Evolutionary conservation across 768 basidiomycete species (phyloP), one percentile per base, ranked within the genome.

Genomic region (Agrocybe pediades): DNA sequence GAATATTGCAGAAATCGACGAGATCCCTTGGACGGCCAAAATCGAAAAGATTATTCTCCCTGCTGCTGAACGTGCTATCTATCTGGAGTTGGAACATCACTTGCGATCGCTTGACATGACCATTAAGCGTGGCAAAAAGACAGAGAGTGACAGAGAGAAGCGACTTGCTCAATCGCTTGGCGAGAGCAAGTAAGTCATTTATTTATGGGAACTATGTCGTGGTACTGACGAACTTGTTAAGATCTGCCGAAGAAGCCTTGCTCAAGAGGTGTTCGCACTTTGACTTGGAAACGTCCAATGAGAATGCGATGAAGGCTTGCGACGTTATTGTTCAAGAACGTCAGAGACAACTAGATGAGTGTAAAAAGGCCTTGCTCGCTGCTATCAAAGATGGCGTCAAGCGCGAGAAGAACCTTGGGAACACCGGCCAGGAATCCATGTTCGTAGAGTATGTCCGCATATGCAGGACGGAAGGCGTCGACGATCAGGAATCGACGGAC

Each of bases 1-100:
- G 88, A 97, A 97, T 63, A 86, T 95, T 46, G 94, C 95, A 8
- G 95, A 98, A 72, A 98, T 97, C 51, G 94, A 95, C 55, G 95
- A 98, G 71, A 98, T 98, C 52, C 89, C 90, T 1, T 92, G 86
- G 72, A 79, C 79, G 0, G 80, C 78, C 54, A 75, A 88, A 51
- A 71, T 86, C 24, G 77, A 86, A 59, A 74, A 76, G 23, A 83
- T 96, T 21, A 71, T 81, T 40, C 84, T 96, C 8, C 95, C 95
- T 11, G 93, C 95, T 6, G 92, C 95, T 0, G 95, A 97, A 69
- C 89, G 90, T 7, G 92, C 94, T 0, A 94, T 98, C 57, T 97
- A 98, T 68, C 79, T 95, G 26, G 95, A 98, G 65, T 81, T 98
- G 8, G 94, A 96, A 59, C 95, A 98, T 59, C 90, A 96, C 64